Evolutionary conservation across 2,329 filamentous ascomycete genomes (phyloP).

Genomic region (Beauveria pseudobassiana): DNA sequence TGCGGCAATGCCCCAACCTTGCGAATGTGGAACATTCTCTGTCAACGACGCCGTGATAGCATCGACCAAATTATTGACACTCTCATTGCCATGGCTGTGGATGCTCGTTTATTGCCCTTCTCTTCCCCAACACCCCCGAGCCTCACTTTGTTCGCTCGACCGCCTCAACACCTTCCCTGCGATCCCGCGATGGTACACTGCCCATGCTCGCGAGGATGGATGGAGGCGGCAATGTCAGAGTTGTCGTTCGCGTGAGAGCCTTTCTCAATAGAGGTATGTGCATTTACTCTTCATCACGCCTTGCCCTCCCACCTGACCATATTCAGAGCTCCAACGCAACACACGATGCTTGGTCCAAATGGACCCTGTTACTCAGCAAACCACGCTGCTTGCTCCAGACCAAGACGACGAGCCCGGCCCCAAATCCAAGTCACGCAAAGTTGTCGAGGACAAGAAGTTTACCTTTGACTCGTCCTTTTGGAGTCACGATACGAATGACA

Average conservation of each 20-base stretch:
- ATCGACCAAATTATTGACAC: conserved; percentile 32
- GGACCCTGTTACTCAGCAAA: conserved; percentile 80
- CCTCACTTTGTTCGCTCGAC: conserved; percentile 47
- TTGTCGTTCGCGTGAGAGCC: conserved; percentile 72
- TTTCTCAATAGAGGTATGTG: conserved; percentile 68
- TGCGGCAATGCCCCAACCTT: not conserved
- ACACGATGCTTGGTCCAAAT: conserved; percentile 85
- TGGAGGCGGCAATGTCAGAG: conserved; percentile 68
- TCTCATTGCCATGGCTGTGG: conserved; percentile 34
- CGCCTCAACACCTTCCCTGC: conserved; percentile 71
- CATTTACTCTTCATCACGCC: not conserved
- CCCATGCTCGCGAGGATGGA: conserved; percentile 50
- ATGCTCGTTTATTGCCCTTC: conserved; percentile 39
- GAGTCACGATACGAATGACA: conserved; percentile 74
- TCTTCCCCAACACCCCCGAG: conserved; percentile 23
- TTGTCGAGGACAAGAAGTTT: conserved; percentile 81
- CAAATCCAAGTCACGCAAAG: conserved; percentile 60
- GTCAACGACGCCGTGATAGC: conserved; percentile 32
- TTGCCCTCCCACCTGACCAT: conserved; percentile 8
- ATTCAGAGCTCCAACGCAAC: conserved; percentile 67
- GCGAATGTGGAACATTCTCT: conserved; percentile 32
- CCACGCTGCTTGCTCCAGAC: conserved; percentile 66
- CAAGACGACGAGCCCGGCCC: conserved; percentile 44
- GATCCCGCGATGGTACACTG: conserved; percentile 62
- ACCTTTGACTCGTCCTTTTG: conserved; percentile 98